phyloP scores from a whole-genome alignment of 164 flowering plant genomes.

The Taxillus chinensis region DNA sequence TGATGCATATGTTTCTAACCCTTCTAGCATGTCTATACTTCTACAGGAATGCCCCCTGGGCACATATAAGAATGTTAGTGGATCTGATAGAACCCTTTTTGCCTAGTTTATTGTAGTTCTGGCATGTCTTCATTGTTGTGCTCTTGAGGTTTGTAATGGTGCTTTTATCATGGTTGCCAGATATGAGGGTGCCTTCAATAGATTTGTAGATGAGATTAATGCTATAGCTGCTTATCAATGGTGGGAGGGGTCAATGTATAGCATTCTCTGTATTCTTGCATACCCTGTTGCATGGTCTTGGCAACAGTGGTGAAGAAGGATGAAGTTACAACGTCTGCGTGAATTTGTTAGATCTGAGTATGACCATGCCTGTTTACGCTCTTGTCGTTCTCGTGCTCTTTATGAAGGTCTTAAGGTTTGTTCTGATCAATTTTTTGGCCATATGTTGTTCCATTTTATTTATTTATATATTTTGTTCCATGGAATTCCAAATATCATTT shows the following conservation, averaged over 20 bases:
- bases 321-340: slow-evolving; percentile 67
- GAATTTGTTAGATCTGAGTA: slow-evolving; percentile 96
- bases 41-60: slow-evolving; percentile 92
- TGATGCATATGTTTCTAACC: too few species aligned
- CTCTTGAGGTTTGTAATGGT: not conserved
- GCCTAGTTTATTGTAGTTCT: not conserved
- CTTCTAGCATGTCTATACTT: too few species aligned
- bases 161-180: slow-evolving; percentile 30
- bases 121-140: not conserved
- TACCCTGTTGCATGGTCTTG: slow-evolving; percentile 96
- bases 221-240: slow-evolving; percentile 80
- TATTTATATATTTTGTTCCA: too few species aligned
- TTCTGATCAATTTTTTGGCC: slow-evolving; percentile 1
- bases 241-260: slow-evolving; percentile 93
- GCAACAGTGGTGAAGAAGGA: slow-evolving; percentile 73
- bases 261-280: slow-evolving; percentile 58
- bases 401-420: slow-evolving; percentile 95
- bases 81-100: slow-evolving; percentile 56
- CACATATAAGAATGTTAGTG: slow-evolving; percentile 76
- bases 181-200: slow-evolving; percentile 88
- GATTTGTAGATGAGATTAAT: slow-evolving; percentile 90
- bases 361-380: slow-evolving; percentile 94
- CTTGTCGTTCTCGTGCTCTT: slow-evolving; percentile 96
- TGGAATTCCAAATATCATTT: too few species aligned
- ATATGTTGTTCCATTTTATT: too few species aligned